Percentiles rank a stretch among this genome's conserved stretches.
Evolutionary conservation across 2,329 filamentous ascomycete species (phyloP).

Genomic region (Aureobasidium sp.): DNA sequence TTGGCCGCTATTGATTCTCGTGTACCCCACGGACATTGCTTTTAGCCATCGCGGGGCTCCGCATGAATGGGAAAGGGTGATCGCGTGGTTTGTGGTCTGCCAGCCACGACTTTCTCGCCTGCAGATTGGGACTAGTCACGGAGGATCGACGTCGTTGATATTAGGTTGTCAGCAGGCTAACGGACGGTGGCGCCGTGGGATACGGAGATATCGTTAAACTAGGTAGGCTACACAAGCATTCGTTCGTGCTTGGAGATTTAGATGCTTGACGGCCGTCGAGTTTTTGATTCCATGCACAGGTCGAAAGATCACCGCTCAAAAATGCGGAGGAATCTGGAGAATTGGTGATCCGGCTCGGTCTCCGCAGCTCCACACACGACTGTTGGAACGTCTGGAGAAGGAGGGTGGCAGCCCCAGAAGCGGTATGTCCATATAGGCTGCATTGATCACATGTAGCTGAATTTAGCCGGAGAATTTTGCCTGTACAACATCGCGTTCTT

Average conservation of each 20-base stretch:
- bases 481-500: neutral
- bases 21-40: constrained; percentile 8
- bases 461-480: constrained; percentile 15
- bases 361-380: neutral
- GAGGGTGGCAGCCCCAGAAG: neutral
- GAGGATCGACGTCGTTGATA: constrained; percentile 13
- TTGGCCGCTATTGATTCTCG: constrained; percentile 13
- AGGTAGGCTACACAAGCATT: neutral
- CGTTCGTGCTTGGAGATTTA: neutral
- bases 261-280: neutral
- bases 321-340: constrained; percentile 10
- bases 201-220: neutral
- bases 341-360: neutral
- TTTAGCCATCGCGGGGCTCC: constrained; percentile 15
- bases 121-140: neutral
- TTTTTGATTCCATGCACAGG: neutral
- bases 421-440: constrained; percentile 1
- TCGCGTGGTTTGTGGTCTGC: constrained; percentile 12
- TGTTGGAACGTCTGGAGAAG: constrained; percentile 10
- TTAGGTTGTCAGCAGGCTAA: constrained; percentile 8
- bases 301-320: neutral
- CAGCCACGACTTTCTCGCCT: neutral
- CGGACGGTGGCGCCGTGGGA: neutral
- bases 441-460: neutral
- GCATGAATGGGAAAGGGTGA: constrained; percentile 13